Conservation (phyloP, 2,329 filamentous ascomycete species). For the Neofusicoccum cordaticola region DNA sequence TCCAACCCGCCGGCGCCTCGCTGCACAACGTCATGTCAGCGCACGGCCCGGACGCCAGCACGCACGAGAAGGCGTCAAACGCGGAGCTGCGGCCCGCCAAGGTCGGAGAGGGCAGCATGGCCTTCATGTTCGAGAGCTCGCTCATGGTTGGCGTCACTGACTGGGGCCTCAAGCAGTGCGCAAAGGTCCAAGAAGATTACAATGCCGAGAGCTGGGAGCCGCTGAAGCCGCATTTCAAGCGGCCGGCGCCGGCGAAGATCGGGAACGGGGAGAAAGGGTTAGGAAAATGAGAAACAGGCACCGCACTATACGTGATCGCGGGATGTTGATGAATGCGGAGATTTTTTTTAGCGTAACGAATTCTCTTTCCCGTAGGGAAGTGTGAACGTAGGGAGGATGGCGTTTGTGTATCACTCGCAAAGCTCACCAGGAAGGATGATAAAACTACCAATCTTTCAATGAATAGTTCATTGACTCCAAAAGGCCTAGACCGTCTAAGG, state of each 20-base stretch:
- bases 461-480: no score
- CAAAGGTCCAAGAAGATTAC: slow-evolving; percentile 70
- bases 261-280: not conserved
- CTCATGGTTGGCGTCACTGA: slow-evolving; percentile 70
- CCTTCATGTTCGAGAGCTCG: slow-evolving; percentile 66
- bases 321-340: no score
- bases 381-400: no score
- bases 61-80: slow-evolving; percentile 58
- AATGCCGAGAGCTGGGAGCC: slow-evolving; percentile 76
- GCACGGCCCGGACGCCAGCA: slow-evolving; percentile 61
- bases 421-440: no score
- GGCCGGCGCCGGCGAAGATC: not conserved
- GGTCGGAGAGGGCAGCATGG: slow-evolving; percentile 63
- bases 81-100: slow-evolving; percentile 56
- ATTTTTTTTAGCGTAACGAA: no score
- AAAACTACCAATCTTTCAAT: no score
- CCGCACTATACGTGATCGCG: no score
- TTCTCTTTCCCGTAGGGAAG: no score
- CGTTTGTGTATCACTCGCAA: no score
- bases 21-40: slow-evolving; percentile 74
- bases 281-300: no score
- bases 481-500: no score
- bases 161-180: slow-evolving; percentile 68
- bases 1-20: slow-evolving; percentile 61
- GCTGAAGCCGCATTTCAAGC: slow-evolving; percentile 46